Evolutionary conservation across 768 basidiomycete genomes (phyloP).

Genomic region (Harrya chromipes): DNA sequence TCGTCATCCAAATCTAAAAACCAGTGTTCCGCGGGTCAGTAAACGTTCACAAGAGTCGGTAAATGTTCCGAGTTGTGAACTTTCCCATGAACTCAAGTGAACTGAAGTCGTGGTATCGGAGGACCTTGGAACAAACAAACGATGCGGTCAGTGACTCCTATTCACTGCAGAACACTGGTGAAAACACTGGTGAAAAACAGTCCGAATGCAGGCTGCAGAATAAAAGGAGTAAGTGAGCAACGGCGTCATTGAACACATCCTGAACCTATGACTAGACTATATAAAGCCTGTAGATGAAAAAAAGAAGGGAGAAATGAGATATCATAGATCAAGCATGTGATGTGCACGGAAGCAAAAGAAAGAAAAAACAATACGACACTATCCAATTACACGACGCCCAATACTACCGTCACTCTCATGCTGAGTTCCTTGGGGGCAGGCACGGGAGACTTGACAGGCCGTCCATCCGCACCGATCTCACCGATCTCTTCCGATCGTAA

Average conservation of each 20-base stretch:
- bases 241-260: background rate
- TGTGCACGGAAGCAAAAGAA: background rate
- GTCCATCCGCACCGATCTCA: slow-evolving; percentile 35
- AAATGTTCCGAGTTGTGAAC: no score
- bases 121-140: no score
- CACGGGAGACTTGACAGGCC: slow-evolving; percentile 29
- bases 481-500: slow-evolving; percentile 49
- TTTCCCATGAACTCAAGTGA: no score
- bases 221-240: background rate
- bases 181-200: no score
- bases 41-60: no score
- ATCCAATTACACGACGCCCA: slow-evolving; percentile 60
- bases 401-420: slow-evolving; percentile 72
- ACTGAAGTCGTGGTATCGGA: no score
- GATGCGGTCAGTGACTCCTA: no score
- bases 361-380: background rate
- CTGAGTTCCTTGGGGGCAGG: slow-evolving; percentile 49
- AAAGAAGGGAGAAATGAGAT: background rate
- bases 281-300: background rate
- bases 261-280: background rate
- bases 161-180: no score
- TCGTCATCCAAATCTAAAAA: no score
- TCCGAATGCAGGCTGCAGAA: background rate
- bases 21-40: no score
- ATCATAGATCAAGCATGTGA: slow-evolving; percentile 4